phyloP scores from a whole-genome alignment of 192 early-diverging fungal species.

The Mortierella alpina region DNA sequence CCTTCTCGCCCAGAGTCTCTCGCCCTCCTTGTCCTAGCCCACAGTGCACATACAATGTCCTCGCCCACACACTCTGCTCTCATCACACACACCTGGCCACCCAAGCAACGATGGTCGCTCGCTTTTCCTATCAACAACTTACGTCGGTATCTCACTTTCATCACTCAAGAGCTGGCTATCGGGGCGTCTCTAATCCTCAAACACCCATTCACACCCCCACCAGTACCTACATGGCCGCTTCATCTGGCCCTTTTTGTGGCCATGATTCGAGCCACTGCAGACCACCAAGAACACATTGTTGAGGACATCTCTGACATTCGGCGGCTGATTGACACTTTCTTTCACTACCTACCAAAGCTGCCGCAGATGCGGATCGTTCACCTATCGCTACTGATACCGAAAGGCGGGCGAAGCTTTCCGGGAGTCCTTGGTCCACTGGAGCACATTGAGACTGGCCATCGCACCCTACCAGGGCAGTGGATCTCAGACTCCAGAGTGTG shows the following conservation, averaged over 20 bases:
- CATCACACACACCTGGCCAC: constrained; percentile 14
- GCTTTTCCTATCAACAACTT: constrained; percentile 42
- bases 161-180: constrained; percentile 29
- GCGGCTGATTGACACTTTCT: constrained; percentile 29
- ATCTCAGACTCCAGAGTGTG: constrained; percentile 35
- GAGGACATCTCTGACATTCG: constrained; percentile 42
- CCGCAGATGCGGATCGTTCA: constrained; percentile 39
- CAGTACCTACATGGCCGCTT: constrained; percentile 39
- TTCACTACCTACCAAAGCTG: constrained; percentile 38
- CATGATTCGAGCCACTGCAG: constrained; percentile 11
- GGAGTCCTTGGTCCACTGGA: constrained; percentile 16
- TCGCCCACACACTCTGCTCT: constrained; percentile 16
- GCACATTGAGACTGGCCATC: constrained; percentile 14
- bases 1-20: not conserved
- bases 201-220: constrained; percentile 30
- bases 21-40: not conserved
- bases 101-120: constrained; percentile 15
- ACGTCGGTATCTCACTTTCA: constrained; percentile 24
- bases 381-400: constrained; percentile 22
- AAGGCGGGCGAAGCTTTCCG: constrained; percentile 17
- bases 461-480: constrained; percentile 31
- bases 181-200: constrained; percentile 35
- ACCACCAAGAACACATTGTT: constrained; percentile 36
- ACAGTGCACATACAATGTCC: constrained; percentile 6
- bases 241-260: constrained; percentile 44